Conservation (phyloP, 202 grass and related monocot species). For the Eragrostis tef region DNA sequence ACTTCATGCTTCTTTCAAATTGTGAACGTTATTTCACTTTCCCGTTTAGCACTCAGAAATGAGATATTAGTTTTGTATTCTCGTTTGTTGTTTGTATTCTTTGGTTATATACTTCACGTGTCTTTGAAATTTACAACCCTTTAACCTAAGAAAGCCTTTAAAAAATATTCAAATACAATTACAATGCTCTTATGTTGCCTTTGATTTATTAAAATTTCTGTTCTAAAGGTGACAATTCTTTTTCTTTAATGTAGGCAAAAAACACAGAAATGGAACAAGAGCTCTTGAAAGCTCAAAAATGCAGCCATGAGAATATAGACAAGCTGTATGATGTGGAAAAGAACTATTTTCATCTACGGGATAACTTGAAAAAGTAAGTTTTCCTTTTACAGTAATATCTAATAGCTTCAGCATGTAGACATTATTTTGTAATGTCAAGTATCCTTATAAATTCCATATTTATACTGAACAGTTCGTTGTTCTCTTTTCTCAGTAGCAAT, state of each 20-base stretch:
- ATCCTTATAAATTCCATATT: conserved; percentile 5
- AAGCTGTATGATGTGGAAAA: conserved; percentile 74
- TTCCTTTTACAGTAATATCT: conserved; percentile 17
- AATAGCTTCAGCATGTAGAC: conserved; percentile 16
- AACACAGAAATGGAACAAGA: conserved; percentile 72
- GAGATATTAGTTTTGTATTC: background rate
- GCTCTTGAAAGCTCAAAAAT: conserved; percentile 63
- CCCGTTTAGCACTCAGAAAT: background rate
- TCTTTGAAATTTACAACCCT: too few relatives aligned
- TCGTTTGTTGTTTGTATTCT: too few relatives aligned
- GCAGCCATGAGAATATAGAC: conserved; percentile 65
- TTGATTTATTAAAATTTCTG: conserved; percentile 3
- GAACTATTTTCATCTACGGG: conserved; percentile 64
- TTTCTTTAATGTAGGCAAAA: conserved; percentile 57
- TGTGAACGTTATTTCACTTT: conserved; percentile 1
- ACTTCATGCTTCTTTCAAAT: conserved; percentile 12
- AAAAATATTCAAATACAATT: background rate
- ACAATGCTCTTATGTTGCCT: background rate
- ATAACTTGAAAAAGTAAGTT: conserved; percentile 74
- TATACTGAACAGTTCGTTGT: background rate
- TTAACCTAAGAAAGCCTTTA: too few relatives aligned
- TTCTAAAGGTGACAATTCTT: conserved; percentile 7
- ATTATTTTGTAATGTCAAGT: background rate
- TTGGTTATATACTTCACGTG: too few relatives aligned
- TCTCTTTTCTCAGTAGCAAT: conserved; percentile 14